Base-by-base conservation (phyloP, 106 monocot genomes). In the Apostasia shenzhenica region DNA sequence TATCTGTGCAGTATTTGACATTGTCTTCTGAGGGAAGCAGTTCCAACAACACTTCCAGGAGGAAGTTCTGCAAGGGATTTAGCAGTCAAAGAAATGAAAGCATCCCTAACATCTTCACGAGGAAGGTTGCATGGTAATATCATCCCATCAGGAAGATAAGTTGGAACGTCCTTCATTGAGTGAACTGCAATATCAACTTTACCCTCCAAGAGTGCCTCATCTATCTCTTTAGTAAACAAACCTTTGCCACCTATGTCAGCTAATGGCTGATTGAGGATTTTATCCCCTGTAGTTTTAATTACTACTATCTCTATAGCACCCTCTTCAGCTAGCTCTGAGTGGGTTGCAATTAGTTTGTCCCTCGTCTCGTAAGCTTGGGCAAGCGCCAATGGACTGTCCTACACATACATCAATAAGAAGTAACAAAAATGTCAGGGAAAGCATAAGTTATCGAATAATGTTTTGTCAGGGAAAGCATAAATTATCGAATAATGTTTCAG, bases 131-230 rank as follows among this genome's bases (percentile, higher is more conserved):
- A 97, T 6, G 97, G 97, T 48, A 97, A 75, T 55, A 87, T 75
- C 70, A 84, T 97, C 45, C 85, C 82, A 70, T 92, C 92, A 0
- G 92, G 97, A 61, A 89, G 69, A 82, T 97, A 97, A 55, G 97
- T 97, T 46, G 97, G 97, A 26, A 97, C 97, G 77, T 97, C 97
- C 79, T 97, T 97, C 97, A 97, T 97, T 1, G 97, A 97, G 60
- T 97, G 97, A 57, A 97, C 97, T 52, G 92, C 97, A 70, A 97
- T 97, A 66, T 92, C 97, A 48, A 97, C 85, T 63, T 69, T 77
- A 40, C 84, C 80, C 41, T 92, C 92, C 77, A 97, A 83, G 11
- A 97, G 83, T 14, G 97, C 97, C 72, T 97, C 97, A 62, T 97
- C 97, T 60, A 97, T 97, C 82, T 97, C 97, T 68, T 97, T 97